Evolutionary conservation across 2,329 filamentous ascomycete genomes (phyloP).

Genomic region (Colletotrichum echinochloae): DNA sequence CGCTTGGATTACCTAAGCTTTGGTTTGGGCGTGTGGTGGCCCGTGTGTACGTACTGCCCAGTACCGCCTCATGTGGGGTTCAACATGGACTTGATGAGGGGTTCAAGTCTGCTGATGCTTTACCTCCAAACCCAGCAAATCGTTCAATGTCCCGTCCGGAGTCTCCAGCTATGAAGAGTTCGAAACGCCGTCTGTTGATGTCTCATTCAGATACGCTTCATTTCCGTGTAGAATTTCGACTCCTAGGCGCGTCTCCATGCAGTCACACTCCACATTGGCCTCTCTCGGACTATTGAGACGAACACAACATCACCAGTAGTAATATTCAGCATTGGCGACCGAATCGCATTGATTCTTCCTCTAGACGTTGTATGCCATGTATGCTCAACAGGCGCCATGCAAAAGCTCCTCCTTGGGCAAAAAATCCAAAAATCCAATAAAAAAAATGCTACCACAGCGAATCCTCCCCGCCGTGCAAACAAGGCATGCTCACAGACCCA

Average conservation of each 20-base stretch:
- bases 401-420: conserved; percentile 25
- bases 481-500: conserved; percentile 22
- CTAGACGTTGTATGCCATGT: conserved; percentile 17
- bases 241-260: not conserved
- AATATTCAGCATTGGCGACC: not conserved
- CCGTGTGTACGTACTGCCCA: no score
- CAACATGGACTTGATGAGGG: not conserved
- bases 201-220: not conserved
- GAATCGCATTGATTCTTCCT: conserved; percentile 10
- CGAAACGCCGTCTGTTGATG: no score
- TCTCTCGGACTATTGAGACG: not conserved
- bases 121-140: not conserved
- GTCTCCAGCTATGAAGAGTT: not conserved
- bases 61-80: not conserved
- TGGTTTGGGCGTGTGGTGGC: no score
- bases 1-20: not conserved
- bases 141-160: no score
- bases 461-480: conserved; percentile 17
- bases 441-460: conserved; percentile 20
- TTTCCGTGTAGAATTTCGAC: no score
- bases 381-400: conserved; percentile 4
- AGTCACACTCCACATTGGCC: not conserved
- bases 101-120: not conserved
- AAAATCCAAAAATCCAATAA: conserved; percentile 9
- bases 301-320: not conserved